Evolutionary conservation across 805 yeast genomes (phyloP), one percentile per base, ranked within the genome.

Genomic region (Komagataella kurtzmanii): DNA sequence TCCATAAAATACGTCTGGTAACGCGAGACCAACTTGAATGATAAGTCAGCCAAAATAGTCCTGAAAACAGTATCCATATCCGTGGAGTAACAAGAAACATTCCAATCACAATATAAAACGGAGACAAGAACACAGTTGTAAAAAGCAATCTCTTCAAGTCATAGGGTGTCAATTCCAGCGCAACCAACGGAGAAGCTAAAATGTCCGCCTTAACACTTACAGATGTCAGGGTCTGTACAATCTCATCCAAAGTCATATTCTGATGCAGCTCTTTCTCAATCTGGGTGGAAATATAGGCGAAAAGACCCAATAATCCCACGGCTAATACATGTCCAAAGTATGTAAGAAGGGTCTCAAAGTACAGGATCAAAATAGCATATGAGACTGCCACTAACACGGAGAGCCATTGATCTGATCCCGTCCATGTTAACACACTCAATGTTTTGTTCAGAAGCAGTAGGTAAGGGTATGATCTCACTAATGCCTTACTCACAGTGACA

Each of bases 21-120:
- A 91, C 89, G 53, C 88, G 73, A 24, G 89, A 81, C 76, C 88
- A 88, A 21, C 86, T 71, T 24, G 97, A 88, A 66, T 93, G 97
- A 64, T 88, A 91, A 1, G 95, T 81, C 52, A 91, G 71, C 4
- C 83, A 65, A 55, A 79, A 79, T 40, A 77, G 50, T 1, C 93
- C 91, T 8, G 73, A 60, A 1, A 76, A 58, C 40, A 88, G 67
- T 23, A 89, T 63, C 48, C 88, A 67, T 14, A 76, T 72, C 53
- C 88, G 76, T 50, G 97, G 95, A 7, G 84, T 74, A 47, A 91
- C 67, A 24, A 90, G 59, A 60, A 86, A 78, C 55, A 77, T 75
- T 14, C 90, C 78, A 30, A 83, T 64, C 12, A 86, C 68, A 55
- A 90, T 76, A 65, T 93, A 89, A 7, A 87, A 64, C 5, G 99